Conservation (phyloP, 306 rosid species). For the Spatholobus suberectus region DNA sequence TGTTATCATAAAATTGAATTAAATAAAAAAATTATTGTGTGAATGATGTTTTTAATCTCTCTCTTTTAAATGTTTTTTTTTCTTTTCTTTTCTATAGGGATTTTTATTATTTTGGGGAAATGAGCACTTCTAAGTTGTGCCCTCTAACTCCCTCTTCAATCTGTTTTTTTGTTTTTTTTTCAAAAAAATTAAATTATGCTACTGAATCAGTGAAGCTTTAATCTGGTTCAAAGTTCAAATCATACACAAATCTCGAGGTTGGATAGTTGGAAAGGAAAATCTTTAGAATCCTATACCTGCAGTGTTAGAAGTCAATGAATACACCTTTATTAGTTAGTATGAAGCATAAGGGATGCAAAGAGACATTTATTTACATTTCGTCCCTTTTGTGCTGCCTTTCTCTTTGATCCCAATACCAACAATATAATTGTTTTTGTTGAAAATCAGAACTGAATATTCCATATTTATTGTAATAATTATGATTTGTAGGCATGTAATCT, state of each 20-base stretch:
- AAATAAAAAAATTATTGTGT: neutral
- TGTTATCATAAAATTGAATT: slow-evolving; percentile 27
- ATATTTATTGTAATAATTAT: no score
- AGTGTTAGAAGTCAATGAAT: neutral
- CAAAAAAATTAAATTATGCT: neutral
- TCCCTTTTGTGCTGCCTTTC: slow-evolving; percentile 16
- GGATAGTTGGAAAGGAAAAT: slow-evolving; percentile 11
- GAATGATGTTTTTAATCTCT: neutral
- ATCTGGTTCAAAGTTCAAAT: slow-evolving; percentile 16
- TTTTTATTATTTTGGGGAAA: neutral
- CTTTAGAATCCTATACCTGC: neutral
- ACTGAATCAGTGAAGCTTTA: slow-evolving; percentile 4
- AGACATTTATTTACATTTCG: neutral
- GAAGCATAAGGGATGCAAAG: slow-evolving; percentile 19
- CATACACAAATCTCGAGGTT: slow-evolving; percentile 1
- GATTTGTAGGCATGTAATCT: no score
- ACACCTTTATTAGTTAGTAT: neutral
- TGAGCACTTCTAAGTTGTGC: neutral
- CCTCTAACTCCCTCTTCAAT: slow-evolving; percentile 27
- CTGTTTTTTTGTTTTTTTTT: neutral
- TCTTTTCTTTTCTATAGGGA: neutral
- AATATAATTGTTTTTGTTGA: slow-evolving; percentile 6
- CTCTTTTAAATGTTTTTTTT: neutral
- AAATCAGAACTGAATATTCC: no score
- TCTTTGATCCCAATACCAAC: neutral